Conservation (phyloP, 768 basidiomycete species). For the Cyathus striatus region DNA sequence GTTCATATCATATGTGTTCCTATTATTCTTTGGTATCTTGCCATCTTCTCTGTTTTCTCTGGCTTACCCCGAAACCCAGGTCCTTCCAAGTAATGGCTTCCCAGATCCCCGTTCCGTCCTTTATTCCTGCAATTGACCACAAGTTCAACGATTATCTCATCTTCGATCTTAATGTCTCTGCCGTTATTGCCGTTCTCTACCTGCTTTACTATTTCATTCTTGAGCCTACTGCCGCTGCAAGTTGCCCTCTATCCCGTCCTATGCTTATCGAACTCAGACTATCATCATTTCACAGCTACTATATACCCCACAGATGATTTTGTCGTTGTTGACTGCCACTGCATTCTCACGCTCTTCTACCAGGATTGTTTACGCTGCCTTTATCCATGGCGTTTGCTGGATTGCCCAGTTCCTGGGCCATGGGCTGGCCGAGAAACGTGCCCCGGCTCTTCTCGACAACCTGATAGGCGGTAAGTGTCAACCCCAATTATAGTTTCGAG, state of each 20-base stretch:
- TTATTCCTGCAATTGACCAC: conserved; percentile 50
- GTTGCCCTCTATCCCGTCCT: conserved; percentile 18
- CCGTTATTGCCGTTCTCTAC: conserved; percentile 55
- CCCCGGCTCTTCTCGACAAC: conserved; percentile 89
- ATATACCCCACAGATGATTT: conserved; percentile 68
- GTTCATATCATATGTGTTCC: conserved; percentile 90
- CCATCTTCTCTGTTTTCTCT: not conserved
- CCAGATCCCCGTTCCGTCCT: conserved; percentile 43
- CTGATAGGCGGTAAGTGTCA: conserved; percentile 66
- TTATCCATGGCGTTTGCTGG: conserved; percentile 74
- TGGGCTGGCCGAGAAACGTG: conserved; percentile 78
- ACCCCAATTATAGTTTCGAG: conserved; percentile 1
- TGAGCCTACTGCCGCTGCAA: conserved; percentile 82
- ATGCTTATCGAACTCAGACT: not conserved
- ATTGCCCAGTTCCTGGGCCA: conserved; percentile 89
- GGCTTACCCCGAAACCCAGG: conserved; percentile 31
- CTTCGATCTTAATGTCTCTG: conserved; percentile 66
- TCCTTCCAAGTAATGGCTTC: conserved; percentile 51
- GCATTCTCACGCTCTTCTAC: conserved; percentile 51
- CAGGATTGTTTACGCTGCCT: conserved; percentile 47
- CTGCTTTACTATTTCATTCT: conserved; percentile 74
- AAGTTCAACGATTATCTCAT: conserved; percentile 55
- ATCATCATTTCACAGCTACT: conserved; percentile 45
- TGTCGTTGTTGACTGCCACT: conserved; percentile 67
- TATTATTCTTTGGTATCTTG: conserved; percentile 66